Evolutionary conservation across 352 stramenopile species (phyloP).

Genomic region (Phytophthora pluvialis): DNA sequence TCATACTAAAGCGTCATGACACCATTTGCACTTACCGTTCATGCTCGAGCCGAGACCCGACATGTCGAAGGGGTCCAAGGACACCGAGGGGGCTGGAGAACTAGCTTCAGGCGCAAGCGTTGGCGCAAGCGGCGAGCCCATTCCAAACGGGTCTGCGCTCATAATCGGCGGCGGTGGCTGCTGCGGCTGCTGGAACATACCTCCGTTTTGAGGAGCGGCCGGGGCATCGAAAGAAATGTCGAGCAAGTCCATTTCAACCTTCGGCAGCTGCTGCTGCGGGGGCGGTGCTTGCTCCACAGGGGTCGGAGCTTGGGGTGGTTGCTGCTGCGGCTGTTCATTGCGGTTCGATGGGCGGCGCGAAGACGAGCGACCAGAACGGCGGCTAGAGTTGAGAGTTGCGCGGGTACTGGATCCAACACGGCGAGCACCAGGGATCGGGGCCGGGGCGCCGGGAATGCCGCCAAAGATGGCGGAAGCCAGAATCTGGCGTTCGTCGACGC

Average conservation of each 20-base stretch:
- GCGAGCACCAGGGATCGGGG: conserved; percentile 49
- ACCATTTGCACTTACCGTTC: conserved; percentile 53
- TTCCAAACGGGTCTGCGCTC: conserved; percentile 70
- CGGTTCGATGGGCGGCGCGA: conserved; percentile 41
- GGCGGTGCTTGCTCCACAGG: conserved; percentile 41
- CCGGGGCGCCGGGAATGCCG: conserved; percentile 87
- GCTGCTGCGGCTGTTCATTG: conserved; percentile 51
- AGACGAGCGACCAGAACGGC: conserved; percentile 30
- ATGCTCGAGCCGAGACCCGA: conserved; percentile 69
- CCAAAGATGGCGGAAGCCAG: conserved; percentile 97
- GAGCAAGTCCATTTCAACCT: conserved; percentile 81
- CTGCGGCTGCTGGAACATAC: conserved; percentile 46
- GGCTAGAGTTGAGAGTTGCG: conserved; percentile 39
- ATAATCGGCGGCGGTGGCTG: conserved; percentile 36
- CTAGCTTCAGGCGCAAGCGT: conserved; percentile 37
- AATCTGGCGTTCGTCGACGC: conserved; percentile 77
- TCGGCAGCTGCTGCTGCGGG: conserved; percentile 42
- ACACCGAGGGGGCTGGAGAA: conserved; percentile 35
- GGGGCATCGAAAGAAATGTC: conserved; percentile 84
- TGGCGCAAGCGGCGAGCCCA: conserved; percentile 47
- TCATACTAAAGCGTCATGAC: background rate
- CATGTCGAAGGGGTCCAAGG: conserved; percentile 81
- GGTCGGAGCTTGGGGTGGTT: conserved; percentile 38
- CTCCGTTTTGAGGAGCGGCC: conserved; percentile 39
- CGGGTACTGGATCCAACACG: conserved; percentile 38